These are phyloP conservation scores for Carex parvula DNA, from an alignment of 176 grass and related monocot genomes.

Conservation along the genomic window DNA sequence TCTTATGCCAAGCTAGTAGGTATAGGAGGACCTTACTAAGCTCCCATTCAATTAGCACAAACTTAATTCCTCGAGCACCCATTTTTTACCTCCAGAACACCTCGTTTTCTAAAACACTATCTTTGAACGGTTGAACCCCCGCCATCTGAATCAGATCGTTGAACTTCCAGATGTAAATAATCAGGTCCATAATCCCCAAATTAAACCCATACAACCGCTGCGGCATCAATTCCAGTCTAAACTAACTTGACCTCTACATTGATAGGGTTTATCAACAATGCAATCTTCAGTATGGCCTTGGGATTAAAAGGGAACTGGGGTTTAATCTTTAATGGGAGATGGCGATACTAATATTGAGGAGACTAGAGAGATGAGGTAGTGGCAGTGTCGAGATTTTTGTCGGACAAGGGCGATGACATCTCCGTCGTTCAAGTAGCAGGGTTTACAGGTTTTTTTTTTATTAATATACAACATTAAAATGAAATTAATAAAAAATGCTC, in stretches of 20 bases:
- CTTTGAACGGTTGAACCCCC: too few relatives aligned
- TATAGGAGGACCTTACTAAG: background rate
- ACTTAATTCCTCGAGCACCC: background rate
- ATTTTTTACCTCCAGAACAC: background rate
- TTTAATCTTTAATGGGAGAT: background rate
- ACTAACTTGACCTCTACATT: background rate
- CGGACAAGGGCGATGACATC: too few relatives aligned
- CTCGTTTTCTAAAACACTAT: too few relatives aligned
- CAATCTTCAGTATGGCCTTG: background rate
- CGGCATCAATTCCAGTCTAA: background rate
- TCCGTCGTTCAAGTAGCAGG: too few relatives aligned
- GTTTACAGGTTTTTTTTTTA: too few relatives aligned
- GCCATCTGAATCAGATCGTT: background rate
- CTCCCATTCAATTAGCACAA: background rate
- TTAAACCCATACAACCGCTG: background rate
- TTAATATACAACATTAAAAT: too few relatives aligned
- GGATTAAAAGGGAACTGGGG: background rate
- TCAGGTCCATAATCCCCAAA: background rate
- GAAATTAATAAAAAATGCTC: too few relatives aligned
- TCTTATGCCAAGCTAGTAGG: too few relatives aligned
- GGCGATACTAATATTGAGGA: too few relatives aligned
- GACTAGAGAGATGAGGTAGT: too few relatives aligned
- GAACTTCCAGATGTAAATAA: background rate
- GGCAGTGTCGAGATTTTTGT: too few relatives aligned
- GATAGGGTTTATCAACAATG: background rate